Evolutionary conservation across 2,329 filamentous ascomycete genomes (phyloP).

Genomic region (Thermothelomyces thermophilus): DNA sequence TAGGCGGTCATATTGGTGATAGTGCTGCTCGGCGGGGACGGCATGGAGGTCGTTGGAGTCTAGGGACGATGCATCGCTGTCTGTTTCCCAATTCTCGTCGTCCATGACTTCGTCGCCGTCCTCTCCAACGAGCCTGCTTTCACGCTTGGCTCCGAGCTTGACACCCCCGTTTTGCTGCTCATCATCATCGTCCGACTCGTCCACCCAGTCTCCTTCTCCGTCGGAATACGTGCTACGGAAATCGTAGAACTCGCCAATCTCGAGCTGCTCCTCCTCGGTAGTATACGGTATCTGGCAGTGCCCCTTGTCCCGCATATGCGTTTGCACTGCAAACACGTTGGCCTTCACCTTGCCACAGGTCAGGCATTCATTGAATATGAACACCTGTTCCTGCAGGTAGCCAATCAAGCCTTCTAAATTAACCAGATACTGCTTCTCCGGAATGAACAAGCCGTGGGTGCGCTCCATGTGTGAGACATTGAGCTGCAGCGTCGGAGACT

Average conservation of each 20-base stretch:
- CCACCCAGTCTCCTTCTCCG: constrained; percentile 57
- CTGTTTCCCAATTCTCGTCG: constrained; percentile 90
- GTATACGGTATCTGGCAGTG: constrained; percentile 96
- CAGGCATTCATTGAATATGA: constrained; percentile 75
- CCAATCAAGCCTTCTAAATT: constrained; percentile 75
- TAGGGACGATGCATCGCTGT: constrained; percentile 81
- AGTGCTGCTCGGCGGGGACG: constrained; percentile 66
- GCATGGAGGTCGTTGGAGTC: constrained; percentile 78
- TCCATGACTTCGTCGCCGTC: constrained; percentile 49
- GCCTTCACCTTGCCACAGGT: constrained; percentile 80
- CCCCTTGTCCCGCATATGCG: constrained; percentile 93
- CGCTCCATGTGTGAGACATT: constrained; percentile 87
- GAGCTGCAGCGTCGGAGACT: constrained; percentile 66
- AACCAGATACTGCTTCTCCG: constrained; percentile 76
- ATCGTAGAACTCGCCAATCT: constrained; percentile 95
- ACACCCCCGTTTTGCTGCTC: constrained; percentile 54
- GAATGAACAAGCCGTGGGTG: constrained; percentile 92
- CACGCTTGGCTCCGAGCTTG: constrained; percentile 60
- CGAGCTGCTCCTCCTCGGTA: constrained; percentile 81
- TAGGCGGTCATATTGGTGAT: constrained; percentile 65
- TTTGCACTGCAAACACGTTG: constrained; percentile 75
- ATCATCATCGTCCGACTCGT: constrained; percentile 39
- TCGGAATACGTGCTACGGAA: constrained; percentile 95
- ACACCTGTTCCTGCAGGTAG: constrained; percentile 73
- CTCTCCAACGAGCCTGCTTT: constrained; percentile 42